These are phyloP conservation scores for Hygrophorus russula DNA, from an alignment of 768 basidiomycete genomes.

Conservation along the genomic window DNA sequence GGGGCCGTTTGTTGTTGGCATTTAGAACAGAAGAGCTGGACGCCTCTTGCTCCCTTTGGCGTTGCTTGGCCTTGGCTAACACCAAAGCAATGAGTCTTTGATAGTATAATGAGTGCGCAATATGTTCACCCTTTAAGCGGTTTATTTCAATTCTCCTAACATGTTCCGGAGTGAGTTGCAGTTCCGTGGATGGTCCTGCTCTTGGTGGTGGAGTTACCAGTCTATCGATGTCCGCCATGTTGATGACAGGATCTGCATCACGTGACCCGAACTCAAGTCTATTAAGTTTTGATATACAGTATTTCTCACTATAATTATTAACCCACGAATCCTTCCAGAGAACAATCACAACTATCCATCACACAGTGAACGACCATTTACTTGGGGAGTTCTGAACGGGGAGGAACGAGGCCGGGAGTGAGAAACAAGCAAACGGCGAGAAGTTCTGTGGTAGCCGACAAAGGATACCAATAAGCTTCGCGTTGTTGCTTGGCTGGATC, in stretches of 20 bases:
- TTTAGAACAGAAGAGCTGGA: constrained; percentile 42
- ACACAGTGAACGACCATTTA: constrained; percentile 22
- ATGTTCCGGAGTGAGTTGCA: constrained; percentile 54
- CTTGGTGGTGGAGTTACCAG: constrained; percentile 31
- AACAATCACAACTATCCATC: no score
- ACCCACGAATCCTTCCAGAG: no score
- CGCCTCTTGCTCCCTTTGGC: constrained; percentile 47
- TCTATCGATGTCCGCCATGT: constrained; percentile 2
- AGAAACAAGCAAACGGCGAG: constrained; percentile 23
- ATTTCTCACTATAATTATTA: no score
- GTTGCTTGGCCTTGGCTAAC: constrained; percentile 69
- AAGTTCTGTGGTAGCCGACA: constrained; percentile 27
- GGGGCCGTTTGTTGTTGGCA: constrained; percentile 65
- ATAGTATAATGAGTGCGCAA: not conserved
- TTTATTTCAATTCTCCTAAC: constrained; percentile 67
- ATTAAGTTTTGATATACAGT: no score
- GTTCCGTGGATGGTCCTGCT: constrained; percentile 8
- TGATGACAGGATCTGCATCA: not conserved
- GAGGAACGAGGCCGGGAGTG: constrained; percentile 23
- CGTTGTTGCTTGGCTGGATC: constrained; percentile 15
- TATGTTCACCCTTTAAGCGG: constrained; percentile 51
- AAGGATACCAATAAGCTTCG: constrained; percentile 31
- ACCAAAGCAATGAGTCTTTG: constrained; percentile 4
- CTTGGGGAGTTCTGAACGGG: constrained; percentile 36
- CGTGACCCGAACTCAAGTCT: no score